A percentile compares a stretch with the other conserved stretches of the same genome.
phyloP scores from a whole-genome alignment of 345 rosid species.

The Aquilaria sinensis region DNA sequence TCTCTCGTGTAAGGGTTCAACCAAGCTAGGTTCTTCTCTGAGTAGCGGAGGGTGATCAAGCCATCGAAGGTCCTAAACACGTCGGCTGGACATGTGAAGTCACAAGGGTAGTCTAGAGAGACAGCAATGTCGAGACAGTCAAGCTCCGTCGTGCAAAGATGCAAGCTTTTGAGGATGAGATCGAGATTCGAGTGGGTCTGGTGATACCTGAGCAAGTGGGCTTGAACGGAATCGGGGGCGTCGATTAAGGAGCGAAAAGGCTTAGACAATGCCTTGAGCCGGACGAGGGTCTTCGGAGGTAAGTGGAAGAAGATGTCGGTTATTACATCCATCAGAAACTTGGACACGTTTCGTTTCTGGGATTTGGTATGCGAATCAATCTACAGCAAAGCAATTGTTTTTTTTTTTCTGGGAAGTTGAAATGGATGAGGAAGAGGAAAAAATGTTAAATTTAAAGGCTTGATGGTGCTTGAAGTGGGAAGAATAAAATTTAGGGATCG shows the following conservation, averaged over 20 bases:
- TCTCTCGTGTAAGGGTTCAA: conserved; percentile 12
- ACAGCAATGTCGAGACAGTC: background rate
- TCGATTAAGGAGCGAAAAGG: conserved; percentile 5
- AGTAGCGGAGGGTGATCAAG: conserved; percentile 13
- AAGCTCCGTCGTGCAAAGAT: conserved; percentile 11
- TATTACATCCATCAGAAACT: conserved; percentile 11
- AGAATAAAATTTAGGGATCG: too few relatives aligned
- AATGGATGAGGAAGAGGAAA: too few relatives aligned
- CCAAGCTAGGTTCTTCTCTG: conserved; percentile 6
- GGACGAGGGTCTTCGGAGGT: conserved; percentile 5
- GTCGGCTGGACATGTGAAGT: background rate
- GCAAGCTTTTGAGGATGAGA: conserved; percentile 14
- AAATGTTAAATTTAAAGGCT: too few relatives aligned
- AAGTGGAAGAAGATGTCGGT: conserved; percentile 7
- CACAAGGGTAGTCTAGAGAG: conserved; percentile 3
- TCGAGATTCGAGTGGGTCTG: conserved; percentile 10
- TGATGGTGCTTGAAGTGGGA: too few relatives aligned
- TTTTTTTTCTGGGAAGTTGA: too few relatives aligned
- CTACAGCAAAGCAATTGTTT: too few relatives aligned
- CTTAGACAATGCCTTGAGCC: conserved; percentile 10
- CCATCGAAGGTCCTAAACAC: conserved; percentile 16
- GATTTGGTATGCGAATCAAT: too few relatives aligned
- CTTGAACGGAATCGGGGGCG: conserved; percentile 2
- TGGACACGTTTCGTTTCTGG: background rate
- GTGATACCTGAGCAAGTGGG: conserved; percentile 1